Base-by-base conservation (phyloP, 2,329 filamentous ascomycete genomes). In the Sphaerulina vaccinii region DNA sequence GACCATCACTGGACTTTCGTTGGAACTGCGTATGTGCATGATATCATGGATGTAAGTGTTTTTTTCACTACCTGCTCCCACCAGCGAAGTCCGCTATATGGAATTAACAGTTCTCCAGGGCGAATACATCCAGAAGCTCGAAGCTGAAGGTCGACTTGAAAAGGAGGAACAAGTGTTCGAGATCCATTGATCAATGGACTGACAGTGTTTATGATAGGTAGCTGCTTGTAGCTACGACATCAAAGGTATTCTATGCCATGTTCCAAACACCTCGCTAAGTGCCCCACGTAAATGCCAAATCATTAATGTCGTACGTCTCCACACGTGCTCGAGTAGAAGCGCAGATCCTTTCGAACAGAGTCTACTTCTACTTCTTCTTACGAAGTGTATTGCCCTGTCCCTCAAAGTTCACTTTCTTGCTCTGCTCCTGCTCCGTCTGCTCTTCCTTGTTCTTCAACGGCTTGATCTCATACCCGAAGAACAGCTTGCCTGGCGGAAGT, bases 391-490 rank as follows among this genome's bases (percentile, higher is more conserved):
- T 88, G 0, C 92, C 92, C 59, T 88, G 83, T 0, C 92, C 92
- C 2, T 52, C 42, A 59, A 69, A 70, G 35, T 65, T 58, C 3
- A 85, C 83, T 70, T 96, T 96, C 51, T 72, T 78, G 3, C 80
- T 78, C n/a, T 83, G 77, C 55, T 83, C 80, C 13, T 71, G 66
- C 32, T 83, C 79, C 53, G 86, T 83, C 54, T 84, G 78, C 45
- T 83, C 81, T 52, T 89, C 83, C 29, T 83, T 86, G 7, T 88
- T 88, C 75, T 90, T 91, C 36, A 95, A 78, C 0, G 92, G 92
- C 70, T 87, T 95, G 67, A 96, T 81, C 65, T 95, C 87, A 65
- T 97, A 99, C 2, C 93, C 93, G 58, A 99, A 95, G 77, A 99
- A 99, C 3, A 99, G 78, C 72, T 96, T 95, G 64, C 93, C 93